These are phyloP conservation scores for Penicillium diatomitis DNA, from an alignment of 495 filamentous ascomycete species.

Conservation along the genomic window DNA sequence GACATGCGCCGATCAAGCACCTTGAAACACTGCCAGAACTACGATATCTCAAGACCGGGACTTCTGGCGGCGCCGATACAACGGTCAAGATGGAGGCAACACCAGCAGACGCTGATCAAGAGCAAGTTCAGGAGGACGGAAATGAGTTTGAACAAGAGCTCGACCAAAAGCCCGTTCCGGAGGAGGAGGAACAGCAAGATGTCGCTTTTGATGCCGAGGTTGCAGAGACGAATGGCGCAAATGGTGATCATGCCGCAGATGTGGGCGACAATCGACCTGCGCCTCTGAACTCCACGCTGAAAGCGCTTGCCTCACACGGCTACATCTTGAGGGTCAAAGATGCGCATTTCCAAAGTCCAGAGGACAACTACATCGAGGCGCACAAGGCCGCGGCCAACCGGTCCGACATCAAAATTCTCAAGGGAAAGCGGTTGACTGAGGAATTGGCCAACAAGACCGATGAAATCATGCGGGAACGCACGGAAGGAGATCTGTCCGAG, in stretches of 20 bases:
- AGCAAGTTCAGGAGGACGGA: too few relatives aligned
- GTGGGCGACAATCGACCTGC: constrained; percentile 9
- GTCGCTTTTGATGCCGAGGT: constrained; percentile 10
- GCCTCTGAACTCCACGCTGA: constrained; percentile 36
- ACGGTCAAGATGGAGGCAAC: too few relatives aligned
- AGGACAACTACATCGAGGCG: constrained; percentile 42
- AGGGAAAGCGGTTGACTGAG: constrained; percentile 50
- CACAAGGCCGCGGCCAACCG: constrained; percentile 29
- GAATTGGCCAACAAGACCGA: constrained; percentile 35
- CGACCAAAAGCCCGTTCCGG: constrained; percentile 23
- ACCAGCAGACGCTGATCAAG: too few relatives aligned
- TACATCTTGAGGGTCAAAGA: constrained; percentile 40
- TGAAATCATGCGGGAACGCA: constrained; percentile 22
- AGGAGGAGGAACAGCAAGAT: constrained; percentile 20
- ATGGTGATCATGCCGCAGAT: constrained; percentile 14
- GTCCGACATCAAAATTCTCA: constrained; percentile 35
- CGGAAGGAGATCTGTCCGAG: constrained; percentile 25
- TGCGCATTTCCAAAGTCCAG: constrained; percentile 41
- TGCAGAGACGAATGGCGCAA: constrained; percentile 10
- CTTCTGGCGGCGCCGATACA: neutral
- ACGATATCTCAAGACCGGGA: constrained; percentile 3
- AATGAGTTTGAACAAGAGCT: too few relatives aligned
- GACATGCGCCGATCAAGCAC: constrained; percentile 66
- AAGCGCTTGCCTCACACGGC: constrained; percentile 37
- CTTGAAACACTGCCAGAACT: constrained; percentile 43